A percentile compares a stretch with the other conserved stretches of the same genome.
phyloP scores from a whole-genome alignment of 352 stramenopile species.

The Globisporangium perplexum region DNA sequence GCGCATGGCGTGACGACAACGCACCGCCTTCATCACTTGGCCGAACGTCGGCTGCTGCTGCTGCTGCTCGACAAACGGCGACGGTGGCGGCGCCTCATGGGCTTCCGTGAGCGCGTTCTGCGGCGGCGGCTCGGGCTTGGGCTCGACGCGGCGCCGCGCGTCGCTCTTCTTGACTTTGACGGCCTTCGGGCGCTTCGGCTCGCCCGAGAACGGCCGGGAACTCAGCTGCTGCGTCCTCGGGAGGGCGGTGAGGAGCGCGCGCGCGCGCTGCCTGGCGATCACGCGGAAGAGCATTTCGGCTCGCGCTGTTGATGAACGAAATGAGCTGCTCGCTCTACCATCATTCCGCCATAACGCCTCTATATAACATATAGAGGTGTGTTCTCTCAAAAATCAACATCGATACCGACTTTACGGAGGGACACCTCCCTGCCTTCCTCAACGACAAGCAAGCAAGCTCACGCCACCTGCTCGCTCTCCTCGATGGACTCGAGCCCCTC shows the following conservation, averaged over 20 bases:
- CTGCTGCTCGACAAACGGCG: constrained; percentile 32
- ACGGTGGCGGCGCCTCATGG: constrained; percentile 17
- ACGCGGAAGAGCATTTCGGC: not conserved
- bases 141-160: constrained; percentile 39
- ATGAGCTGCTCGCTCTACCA: not conserved
- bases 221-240: not conserved
- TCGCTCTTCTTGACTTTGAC: constrained; percentile 74
- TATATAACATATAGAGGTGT: not conserved
- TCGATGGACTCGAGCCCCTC: constrained; percentile 23
- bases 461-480: constrained; percentile 1
- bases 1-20: not conserved
- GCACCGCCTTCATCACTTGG: constrained; percentile 57
- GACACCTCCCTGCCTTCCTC: not conserved
- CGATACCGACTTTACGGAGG: not conserved
- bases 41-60: constrained; percentile 47
- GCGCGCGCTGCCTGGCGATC: not conserved
- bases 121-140: constrained; percentile 20
- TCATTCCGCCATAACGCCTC: not conserved
- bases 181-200: constrained; percentile 45
- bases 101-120: constrained; percentile 34
- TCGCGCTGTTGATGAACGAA: not conserved
- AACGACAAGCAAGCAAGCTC: not conserved
- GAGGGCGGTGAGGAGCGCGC: not conserved
- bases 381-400: not conserved
- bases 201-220: constrained; percentile 29